These are phyloP conservation scores for Melanogaster broomeanus DNA, from an alignment of 768 basidiomycete species.

Conservation along the genomic window DNA sequence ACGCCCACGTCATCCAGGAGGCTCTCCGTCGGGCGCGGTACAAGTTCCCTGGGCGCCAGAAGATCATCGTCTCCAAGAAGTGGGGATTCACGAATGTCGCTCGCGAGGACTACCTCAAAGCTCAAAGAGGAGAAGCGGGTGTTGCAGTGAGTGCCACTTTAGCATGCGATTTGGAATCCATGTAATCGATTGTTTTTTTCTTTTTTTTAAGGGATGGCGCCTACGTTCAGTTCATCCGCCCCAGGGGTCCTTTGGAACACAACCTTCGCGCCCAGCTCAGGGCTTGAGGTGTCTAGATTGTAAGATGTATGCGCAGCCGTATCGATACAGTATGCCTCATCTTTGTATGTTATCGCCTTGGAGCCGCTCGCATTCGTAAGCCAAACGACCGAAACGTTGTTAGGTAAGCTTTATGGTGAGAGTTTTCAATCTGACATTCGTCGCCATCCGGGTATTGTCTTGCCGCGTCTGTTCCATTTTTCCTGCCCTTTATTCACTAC, in stretches of 20 bases:
- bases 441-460: no score
- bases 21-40: slow-evolving; percentile 97
- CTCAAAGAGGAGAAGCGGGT: slow-evolving; percentile 91
- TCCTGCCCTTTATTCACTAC: slow-evolving; percentile 76
- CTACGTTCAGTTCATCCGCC: slow-evolving; percentile 91
- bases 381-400: no score
- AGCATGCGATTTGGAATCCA: slow-evolving; percentile 4
- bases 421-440: no score
- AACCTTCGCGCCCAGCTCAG: slow-evolving; percentile 85
- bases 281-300: slow-evolving; percentile 46
- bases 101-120: slow-evolving; percentile 83
- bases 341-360: no score
- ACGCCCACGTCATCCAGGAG: slow-evolving; percentile 89
- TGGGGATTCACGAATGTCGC: slow-evolving; percentile 98
- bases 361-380: no score
- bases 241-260: slow-evolving; percentile 80
- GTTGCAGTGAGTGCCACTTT: slow-evolving; percentile 63
- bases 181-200: no score
- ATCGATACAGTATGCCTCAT: no score
- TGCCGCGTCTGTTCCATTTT: background rate
- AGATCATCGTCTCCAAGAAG: slow-evolving; percentile 96
- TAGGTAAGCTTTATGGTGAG: no score
- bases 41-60: slow-evolving; percentile 99
- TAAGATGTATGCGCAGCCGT: slow-evolving; percentile 27
- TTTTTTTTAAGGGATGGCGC: slow-evolving; percentile 98